Evolutionary conservation across 2,329 filamentous ascomycete genomes (phyloP), one percentile per base, ranked within the genome.

Genomic region (Penicillium sp.): DNA sequence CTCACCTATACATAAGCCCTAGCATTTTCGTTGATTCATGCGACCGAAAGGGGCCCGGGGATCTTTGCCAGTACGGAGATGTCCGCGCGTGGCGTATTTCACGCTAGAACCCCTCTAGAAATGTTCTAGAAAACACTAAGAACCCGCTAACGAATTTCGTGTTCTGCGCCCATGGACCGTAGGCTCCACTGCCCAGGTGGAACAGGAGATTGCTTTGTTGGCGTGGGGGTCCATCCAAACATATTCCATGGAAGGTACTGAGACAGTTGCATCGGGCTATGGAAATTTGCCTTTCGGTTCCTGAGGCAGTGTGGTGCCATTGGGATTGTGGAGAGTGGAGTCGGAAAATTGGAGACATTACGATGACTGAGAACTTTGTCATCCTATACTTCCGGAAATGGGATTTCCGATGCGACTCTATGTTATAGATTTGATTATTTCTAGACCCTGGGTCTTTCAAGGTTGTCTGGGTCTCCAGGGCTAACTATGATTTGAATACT

Each of bases 81-180:
- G 29, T 50, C 48, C 44, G 49, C 47, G 46, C 39, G 45, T 53
- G 52, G 52, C 56, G 35, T 51, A 46, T 33, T 10, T 23, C 24
- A 31, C 57, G 49, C 65, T 63, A 67, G 65, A 67, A 66, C 40
- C 39, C 46, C 65, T 67, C 63, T 47, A 60, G 66, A 68, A 68
- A 38, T 27, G 43, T 63, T 65, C 56, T 58, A 39, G 64, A 67
- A 67, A 35, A 47, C 59, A 45, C 61, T 57, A 52, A 65, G 57
- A 63, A 61, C 42, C 3, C 38, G 10, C 28, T 33, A 28, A 12
- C 25, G 28, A 29, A 23, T 43, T 13, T 49, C 28, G 49, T 46
- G 27, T 48, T 48, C 37, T 31, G 15, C 18, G 20, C 35, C 23
- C 33, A 10, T 20, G 8, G 15, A 37, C 20, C 33, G 15, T 6